Evolutionary conservation across 495 filamentous ascomycete species (phyloP), one percentile per base, ranked within the genome.

Genomic region (Chaetomium cochliodes): DNA sequence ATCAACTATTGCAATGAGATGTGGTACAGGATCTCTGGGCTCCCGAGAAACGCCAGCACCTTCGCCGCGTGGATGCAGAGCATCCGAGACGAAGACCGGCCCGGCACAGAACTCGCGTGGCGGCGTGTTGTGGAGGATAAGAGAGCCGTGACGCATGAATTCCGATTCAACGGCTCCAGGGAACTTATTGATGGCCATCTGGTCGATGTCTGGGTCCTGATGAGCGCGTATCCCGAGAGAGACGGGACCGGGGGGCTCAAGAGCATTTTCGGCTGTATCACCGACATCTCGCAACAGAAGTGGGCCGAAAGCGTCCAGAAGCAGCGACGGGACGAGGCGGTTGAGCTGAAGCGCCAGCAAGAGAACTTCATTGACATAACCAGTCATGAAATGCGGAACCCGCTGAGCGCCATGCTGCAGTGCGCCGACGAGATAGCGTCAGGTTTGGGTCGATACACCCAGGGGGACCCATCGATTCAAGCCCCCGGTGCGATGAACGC

Each of bases 311-410:
- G 82, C 60, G 80, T 87, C 39, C 86, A 89, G 70, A 87, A 82
- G 68, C 79, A 80, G 47, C 80, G 85, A 64, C 77, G 84, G 37
- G 79, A 84, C 66, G 87, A 86, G 70, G 88, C 85, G 6, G 81
- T 88, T 55, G 85, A 87, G 64, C 81, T 84, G 49, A 89, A 90
- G 70, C 77, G 84, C 42, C 85, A 88, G 64, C 87, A 90, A 66
- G 87, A 93, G 70, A 92, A 92, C 64, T 96, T 93, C 73, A 93
- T 94, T 69, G 91, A 93, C 73, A 93, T 92, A 66, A 92, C 89
- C 8, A 91, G 88, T 65, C 91, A 96, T 69, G 91, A 96, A 70
- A 91, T 94, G 80, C 85, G 91, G 11, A 96, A 94, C 65, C 92
- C 92, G 2, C 79, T 94, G 11, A 89, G 85, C 51, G 91, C 91